Percentiles rank a stretch among this genome's conserved stretches.
Evolutionary conservation across 352 stramenopile genomes (phyloP).

Genomic region (Pythium angustatum): DNA sequence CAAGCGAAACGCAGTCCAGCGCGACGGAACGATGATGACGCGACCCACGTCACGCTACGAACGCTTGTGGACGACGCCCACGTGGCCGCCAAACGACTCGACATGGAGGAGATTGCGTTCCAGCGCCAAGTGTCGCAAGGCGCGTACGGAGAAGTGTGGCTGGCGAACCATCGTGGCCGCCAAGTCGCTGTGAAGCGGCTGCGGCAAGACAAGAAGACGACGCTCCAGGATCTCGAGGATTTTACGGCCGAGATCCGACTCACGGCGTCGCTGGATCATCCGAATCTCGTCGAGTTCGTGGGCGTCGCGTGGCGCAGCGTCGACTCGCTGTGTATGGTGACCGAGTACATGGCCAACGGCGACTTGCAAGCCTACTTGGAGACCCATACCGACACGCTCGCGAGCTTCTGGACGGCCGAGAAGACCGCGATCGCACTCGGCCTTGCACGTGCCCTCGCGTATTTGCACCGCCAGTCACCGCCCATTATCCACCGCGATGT

Average conservation of each 20-base stretch:
- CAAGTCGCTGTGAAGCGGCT: constrained; percentile 27
- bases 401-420: constrained; percentile 33
- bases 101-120: constrained; percentile 45
- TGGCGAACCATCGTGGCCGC: constrained; percentile 13
- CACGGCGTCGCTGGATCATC: constrained; percentile 44
- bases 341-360: constrained; percentile 53
- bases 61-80: constrained; percentile 40
- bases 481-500: constrained; percentile 25
- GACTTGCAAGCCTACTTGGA: constrained; percentile 48
- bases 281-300: constrained; percentile 49
- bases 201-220: constrained; percentile 13
- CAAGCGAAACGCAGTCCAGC: not conserved
- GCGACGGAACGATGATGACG: constrained; percentile 11
- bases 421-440: constrained; percentile 45
- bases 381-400: constrained; percentile 29
- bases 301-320: constrained; percentile 52
- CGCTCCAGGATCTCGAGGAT: constrained; percentile 31
- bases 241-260: constrained; percentile 58
- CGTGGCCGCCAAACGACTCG: constrained; percentile 37
- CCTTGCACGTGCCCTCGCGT: constrained; percentile 36
- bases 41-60: constrained; percentile 11
- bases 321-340: constrained; percentile 50
- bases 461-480: constrained; percentile 35
- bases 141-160: constrained; percentile 60
- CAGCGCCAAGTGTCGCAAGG: constrained; percentile 40